Percentiles rank a stretch among this genome's conserved stretches.
phyloP scores from a whole-genome alignment of 2,329 filamentous ascomycete genomes.

The Colletotrichum magnum region DNA sequence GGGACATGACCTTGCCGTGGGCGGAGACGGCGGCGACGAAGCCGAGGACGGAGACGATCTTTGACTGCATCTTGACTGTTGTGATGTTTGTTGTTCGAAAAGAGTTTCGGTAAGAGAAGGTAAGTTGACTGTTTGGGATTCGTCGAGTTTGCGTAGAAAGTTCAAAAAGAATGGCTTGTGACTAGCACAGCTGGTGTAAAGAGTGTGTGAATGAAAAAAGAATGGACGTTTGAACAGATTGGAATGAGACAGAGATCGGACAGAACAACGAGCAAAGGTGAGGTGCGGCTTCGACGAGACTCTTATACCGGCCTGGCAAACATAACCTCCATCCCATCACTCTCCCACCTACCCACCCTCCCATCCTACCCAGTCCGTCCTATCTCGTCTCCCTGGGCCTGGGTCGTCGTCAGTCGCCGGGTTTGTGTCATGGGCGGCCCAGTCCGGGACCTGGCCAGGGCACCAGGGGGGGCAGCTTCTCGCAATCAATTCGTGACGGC shows the following conservation, averaged over 20 bases:
- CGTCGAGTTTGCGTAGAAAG: conserved; percentile 28
- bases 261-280: conserved; percentile 10
- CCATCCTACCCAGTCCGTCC: not conserved
- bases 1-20: conserved; percentile 43
- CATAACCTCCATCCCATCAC: not conserved
- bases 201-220: conserved; percentile 40
- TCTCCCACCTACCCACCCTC: not conserved
- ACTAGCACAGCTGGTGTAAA: conserved; percentile 41
- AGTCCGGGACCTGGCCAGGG: conserved; percentile 19
- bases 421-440: conserved; percentile 32
- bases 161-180: conserved; percentile 42
- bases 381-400: not conserved
- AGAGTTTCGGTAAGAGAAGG: conserved; percentile 5
- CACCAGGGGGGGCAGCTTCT: not conserved
- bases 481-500: conserved; percentile 38
- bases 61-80: conserved; percentile 39
- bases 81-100: conserved; percentile 4
- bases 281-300: conserved; percentile 17
- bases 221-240: conserved; percentile 36
- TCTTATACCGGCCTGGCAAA: conserved; percentile 31
- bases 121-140: conserved; percentile 15
- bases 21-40: conserved; percentile 42
- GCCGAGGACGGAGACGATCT: conserved; percentile 41
- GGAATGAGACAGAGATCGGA: conserved; percentile 38
- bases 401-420: not conserved